Evolutionary conservation across 345 rosid genomes (phyloP).

Genomic region (Cardamine chenopodiifolia): DNA sequence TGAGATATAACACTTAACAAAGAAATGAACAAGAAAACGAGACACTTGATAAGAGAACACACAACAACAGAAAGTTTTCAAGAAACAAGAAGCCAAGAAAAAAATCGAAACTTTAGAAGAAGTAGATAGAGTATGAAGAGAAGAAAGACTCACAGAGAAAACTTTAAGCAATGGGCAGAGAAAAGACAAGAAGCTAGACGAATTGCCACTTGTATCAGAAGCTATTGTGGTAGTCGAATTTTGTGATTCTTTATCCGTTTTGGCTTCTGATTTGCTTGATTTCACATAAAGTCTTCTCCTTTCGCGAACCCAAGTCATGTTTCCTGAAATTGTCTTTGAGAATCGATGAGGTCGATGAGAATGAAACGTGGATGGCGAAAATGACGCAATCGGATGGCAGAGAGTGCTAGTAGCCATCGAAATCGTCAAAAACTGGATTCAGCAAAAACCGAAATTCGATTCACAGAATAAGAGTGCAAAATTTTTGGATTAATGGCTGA

Average conservation of each 20-base stretch:
- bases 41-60: slow-evolving; percentile 3
- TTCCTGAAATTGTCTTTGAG: slow-evolving; percentile 8
- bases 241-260: slow-evolving; percentile 1
- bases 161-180: slow-evolving; percentile 81
- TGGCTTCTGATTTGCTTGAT: slow-evolving; percentile 42
- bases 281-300: slow-evolving; percentile 41
- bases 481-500: too few relatives aligned
- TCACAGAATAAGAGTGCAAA: background rate
- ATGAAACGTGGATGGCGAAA: slow-evolving; percentile 25
- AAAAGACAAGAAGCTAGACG: slow-evolving; percentile 69
- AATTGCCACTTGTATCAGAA: background rate
- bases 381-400: slow-evolving; percentile 22
- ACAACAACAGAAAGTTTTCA: too few relatives aligned
- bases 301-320: slow-evolving; percentile 35
- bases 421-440: background rate
- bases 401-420: background rate
- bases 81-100: too few relatives aligned
- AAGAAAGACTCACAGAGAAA: slow-evolving; percentile 57
- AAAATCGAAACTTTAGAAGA: background rate
- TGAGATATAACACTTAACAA: background rate
- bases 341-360: slow-evolving; percentile 19
- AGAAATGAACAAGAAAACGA: too few relatives aligned
- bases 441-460: background rate
- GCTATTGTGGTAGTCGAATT: too few relatives aligned
- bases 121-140: too few relatives aligned